These are phyloP conservation scores for Bothriochloa decipiens DNA, from an alignment of 176 grass and related monocot species.

Conservation along the genomic window DNA sequence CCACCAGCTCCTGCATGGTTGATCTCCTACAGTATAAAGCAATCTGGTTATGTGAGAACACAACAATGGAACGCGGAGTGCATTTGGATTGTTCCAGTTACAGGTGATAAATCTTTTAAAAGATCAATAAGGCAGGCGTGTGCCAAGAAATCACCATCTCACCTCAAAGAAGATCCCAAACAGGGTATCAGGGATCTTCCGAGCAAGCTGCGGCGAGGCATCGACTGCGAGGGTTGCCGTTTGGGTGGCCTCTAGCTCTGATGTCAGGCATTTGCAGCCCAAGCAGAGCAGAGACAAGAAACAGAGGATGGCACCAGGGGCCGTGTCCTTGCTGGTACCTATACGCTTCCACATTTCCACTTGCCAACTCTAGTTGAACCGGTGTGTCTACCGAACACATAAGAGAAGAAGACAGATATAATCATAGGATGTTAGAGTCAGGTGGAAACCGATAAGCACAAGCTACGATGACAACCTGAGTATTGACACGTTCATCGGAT, in stretches of 20 bases:
- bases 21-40: constrained; percentile 73
- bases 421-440: not conserved
- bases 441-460: constrained; percentile 3
- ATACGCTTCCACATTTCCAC: constrained; percentile 3
- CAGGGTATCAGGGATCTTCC: constrained; percentile 71
- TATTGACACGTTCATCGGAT: not conserved
- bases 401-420: not conserved
- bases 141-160: constrained; percentile 15
- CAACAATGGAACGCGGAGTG: not conserved
- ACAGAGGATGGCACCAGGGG: constrained; percentile 6
- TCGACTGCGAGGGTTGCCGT: constrained; percentile 57
- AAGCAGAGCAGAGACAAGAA: constrained; percentile 15
- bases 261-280: constrained; percentile 47
- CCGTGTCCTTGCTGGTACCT: constrained; percentile 25
- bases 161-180: constrained; percentile 99
- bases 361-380: constrained; percentile 3
- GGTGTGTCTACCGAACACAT: constrained; percentile 23
- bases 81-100: constrained; percentile 6
- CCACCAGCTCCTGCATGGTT: constrained; percentile 99
- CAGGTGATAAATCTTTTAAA: not conserved
- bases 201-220: constrained; percentile 60
- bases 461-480: not conserved
- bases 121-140: not conserved
- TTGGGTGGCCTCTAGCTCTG: constrained; percentile 54
- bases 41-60: not conserved